Evolutionary conservation across 805 yeast species (phyloP).

Genomic region (Cyberlindnera americana): DNA sequence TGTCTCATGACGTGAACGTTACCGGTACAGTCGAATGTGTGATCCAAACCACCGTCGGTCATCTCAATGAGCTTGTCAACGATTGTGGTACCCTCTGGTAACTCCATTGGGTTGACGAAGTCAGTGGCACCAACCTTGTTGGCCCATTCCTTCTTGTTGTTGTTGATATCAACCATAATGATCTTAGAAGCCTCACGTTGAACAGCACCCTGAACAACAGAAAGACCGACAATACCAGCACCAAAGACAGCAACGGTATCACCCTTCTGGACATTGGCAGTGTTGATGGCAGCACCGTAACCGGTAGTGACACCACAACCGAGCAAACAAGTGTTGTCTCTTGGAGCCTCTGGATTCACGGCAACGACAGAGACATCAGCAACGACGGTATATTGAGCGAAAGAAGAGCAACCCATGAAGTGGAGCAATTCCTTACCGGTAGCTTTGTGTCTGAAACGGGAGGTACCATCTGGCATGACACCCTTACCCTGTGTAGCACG

Average conservation of each 20-base stretch:
- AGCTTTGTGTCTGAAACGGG: slow-evolving; percentile 69
- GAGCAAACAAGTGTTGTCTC: slow-evolving; percentile 83
- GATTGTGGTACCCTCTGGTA: slow-evolving; percentile 71
- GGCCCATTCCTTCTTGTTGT: slow-evolving; percentile 82
- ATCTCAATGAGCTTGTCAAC: slow-evolving; percentile 80
- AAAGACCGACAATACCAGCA: slow-evolving; percentile 95
- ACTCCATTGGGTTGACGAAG: slow-evolving; percentile 75
- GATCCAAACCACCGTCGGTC: slow-evolving; percentile 97
- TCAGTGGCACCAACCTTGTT: slow-evolving; percentile 94
- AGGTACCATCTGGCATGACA: slow-evolving; percentile 97
- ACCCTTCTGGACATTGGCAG: slow-evolving; percentile 87
- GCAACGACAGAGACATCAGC: slow-evolving; percentile 97
- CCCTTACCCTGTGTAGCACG: slow-evolving; percentile 98
- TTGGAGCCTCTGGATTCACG: slow-evolving; percentile 76
- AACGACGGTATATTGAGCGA: slow-evolving; percentile 95
- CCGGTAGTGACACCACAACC: slow-evolving; percentile 99
- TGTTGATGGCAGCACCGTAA: slow-evolving; percentile 93
- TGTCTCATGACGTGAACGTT: slow-evolving; percentile 91
- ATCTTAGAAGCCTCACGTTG: slow-evolving; percentile 76
- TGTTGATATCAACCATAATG: slow-evolving; percentile 85
- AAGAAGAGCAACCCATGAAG: slow-evolving; percentile 98
- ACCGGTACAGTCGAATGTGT: slow-evolving; percentile 97
- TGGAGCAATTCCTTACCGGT: slow-evolving; percentile 83
- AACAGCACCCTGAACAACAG: slow-evolving; percentile 93
- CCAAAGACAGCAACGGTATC: slow-evolving; percentile 97